Evolutionary conservation across 23 red algal genomes (phyloP).

Genomic region (Cyanidioschyzon merolae): DNA sequence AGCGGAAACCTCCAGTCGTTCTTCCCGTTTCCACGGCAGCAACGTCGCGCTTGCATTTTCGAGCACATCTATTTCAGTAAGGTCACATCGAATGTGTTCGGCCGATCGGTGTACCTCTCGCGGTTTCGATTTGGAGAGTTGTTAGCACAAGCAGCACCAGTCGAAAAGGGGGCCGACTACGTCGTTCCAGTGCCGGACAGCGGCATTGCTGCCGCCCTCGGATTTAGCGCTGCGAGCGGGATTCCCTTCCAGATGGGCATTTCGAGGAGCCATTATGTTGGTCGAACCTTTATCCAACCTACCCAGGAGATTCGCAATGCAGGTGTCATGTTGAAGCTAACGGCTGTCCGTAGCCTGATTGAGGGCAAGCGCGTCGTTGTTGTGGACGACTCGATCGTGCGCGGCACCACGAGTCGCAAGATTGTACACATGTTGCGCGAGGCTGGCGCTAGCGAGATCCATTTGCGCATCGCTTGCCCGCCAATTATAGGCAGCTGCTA

Average conservation of each 20-base stretch:
- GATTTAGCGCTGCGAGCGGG: conserved; percentile 59
- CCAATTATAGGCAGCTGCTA: conserved; percentile 87
- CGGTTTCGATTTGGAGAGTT: conserved; percentile 92
- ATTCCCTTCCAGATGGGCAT: conserved; percentile 90
- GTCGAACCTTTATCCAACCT: conserved; percentile 94
- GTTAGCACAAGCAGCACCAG: conserved; percentile 33
- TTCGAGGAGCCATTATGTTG: conserved; percentile 85
- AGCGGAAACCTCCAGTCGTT: conserved; percentile 26
- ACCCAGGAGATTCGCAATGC: conserved; percentile 76
- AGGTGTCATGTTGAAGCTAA: conserved; percentile 78
- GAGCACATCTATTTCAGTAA: conserved; percentile 95
- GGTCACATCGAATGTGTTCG: conserved; percentile 77
- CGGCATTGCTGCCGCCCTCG: conserved; percentile 81
- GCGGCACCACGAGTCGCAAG: conserved; percentile 84
- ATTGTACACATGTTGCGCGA: conserved; percentile 87
- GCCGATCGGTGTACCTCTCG: conserved; percentile 74
- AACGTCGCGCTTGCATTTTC: conserved; percentile 79
- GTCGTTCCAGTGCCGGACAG: conserved; percentile 68
- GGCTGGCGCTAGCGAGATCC: conserved; percentile 74
- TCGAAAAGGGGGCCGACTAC: conserved; percentile 38
- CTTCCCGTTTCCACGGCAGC: conserved; percentile 74
- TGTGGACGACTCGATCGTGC: conserved; percentile 89
- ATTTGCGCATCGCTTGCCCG: conserved; percentile 89
- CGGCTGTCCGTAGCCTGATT: conserved; percentile 73
- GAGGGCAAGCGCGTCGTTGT: conserved; percentile 57